Evolutionary conservation across 2,329 filamentous ascomycete genomes (phyloP).

Genomic region (Colletotrichum sp.): DNA sequence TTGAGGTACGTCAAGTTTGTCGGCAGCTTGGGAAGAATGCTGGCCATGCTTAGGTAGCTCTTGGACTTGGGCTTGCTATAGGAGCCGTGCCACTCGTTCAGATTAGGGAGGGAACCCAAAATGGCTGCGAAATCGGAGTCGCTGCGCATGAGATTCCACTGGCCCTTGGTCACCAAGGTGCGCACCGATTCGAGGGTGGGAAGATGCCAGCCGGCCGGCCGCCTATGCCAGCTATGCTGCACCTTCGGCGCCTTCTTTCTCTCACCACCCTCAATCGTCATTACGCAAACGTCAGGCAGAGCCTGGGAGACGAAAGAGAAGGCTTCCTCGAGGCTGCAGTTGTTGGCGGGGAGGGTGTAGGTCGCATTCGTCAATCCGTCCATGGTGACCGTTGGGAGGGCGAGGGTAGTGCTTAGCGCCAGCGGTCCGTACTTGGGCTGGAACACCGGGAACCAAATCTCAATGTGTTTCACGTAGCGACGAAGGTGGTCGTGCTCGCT

Average conservation of each 20-base stretch:
- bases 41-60: slow-evolving; percentile 73
- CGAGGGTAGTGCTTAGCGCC: slow-evolving; percentile 46
- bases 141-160: slow-evolving; percentile 77
- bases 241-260: slow-evolving; percentile 77
- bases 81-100: slow-evolving; percentile 67
- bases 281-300: slow-evolving; percentile 66
- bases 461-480: slow-evolving; percentile 72
- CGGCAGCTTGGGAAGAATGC: slow-evolving; percentile 65
- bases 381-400: slow-evolving; percentile 57
- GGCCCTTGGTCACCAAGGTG: slow-evolving; percentile 74
- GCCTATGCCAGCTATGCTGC: slow-evolving; percentile 24
- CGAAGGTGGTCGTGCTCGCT: slow-evolving; percentile 62
- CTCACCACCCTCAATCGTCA: slow-evolving; percentile 80
- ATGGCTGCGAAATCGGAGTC: slow-evolving; percentile 67
- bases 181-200: slow-evolving; percentile 60
- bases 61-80: slow-evolving; percentile 77
- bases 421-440: slow-evolving; percentile 57
- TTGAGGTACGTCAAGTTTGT: slow-evolving; percentile 65
- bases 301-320: slow-evolving; percentile 66
- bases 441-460: slow-evolving; percentile 81
- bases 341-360: slow-evolving; percentile 66
- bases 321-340: slow-evolving; percentile 73
- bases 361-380: slow-evolving; percentile 62
- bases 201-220: slow-evolving; percentile 39
- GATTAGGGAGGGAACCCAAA: slow-evolving; percentile 66